A percentile compares a stretch with the other conserved stretches of the same genome.
phyloP scores from a whole-genome alignment of 2,329 filamentous ascomycete genomes.

The Aspergillus terreus region DNA sequence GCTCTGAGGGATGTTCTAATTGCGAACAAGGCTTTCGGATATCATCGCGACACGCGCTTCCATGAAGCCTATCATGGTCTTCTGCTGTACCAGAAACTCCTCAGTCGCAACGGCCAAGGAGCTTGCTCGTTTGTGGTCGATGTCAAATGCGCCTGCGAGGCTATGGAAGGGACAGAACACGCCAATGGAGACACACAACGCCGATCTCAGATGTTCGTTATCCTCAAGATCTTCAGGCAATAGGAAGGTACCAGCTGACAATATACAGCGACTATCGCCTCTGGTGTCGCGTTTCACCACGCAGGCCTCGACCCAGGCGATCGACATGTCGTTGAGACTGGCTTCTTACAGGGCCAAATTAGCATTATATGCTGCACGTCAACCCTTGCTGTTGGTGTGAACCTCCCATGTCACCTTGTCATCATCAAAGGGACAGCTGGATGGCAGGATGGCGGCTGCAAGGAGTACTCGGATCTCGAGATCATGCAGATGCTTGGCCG shows the following conservation, averaged over 20 bases:
- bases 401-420: slow-evolving; percentile 77
- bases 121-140: slow-evolving; percentile 64
- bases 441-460: slow-evolving; percentile 57
- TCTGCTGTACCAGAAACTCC: slow-evolving; percentile 74
- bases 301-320: slow-evolving; percentile 67
- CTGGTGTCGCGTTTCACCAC: slow-evolving; percentile 78
- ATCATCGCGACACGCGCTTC: slow-evolving; percentile 65
- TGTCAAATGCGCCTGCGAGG: slow-evolving; percentile 48
- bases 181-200: slow-evolving; percentile 51
- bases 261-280: slow-evolving; percentile 40
- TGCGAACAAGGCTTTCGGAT: slow-evolving; percentile 54
- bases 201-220: slow-evolving; percentile 56
- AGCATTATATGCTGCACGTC: slow-evolving; percentile 83
- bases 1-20: not conserved
- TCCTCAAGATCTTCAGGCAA: slow-evolving; percentile 1
- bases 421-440: slow-evolving; percentile 75
- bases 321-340: slow-evolving; percentile 62
- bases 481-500: slow-evolving; percentile 89
- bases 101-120: slow-evolving; percentile 64
- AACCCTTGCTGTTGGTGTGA: slow-evolving; percentile 78
- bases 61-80: slow-evolving; percentile 75
- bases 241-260: not conserved
- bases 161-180: slow-evolving; percentile 61
- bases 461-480: slow-evolving; percentile 77
- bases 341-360: slow-evolving; percentile 67